A percentile compares a stretch with the other conserved stretches of the same genome.
These are phyloP conservation scores for Meyerozyma guilliermondii DNA, from an alignment of 1,139 yeast species.

Conservation along the genomic window DNA sequence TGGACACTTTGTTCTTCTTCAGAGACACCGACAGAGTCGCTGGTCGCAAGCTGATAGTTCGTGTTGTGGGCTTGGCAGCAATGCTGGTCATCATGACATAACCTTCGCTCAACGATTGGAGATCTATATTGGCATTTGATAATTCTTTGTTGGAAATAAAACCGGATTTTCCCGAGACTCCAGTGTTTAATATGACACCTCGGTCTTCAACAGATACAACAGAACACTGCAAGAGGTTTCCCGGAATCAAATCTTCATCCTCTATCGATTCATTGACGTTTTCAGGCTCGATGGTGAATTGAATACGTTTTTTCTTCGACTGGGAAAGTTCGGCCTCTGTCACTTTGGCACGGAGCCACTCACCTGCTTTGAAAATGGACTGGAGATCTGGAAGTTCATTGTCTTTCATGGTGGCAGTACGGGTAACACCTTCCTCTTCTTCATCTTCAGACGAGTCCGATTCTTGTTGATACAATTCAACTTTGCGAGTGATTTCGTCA, in stretches of 20 bases:
- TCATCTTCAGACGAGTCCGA: constrained; percentile 41
- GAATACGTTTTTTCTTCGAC: constrained; percentile 54
- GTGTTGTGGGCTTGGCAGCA: constrained; percentile 42
- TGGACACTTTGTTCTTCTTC: constrained; percentile 43
- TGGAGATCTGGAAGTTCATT: constrained; percentile 52
- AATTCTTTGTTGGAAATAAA: constrained; percentile 73
- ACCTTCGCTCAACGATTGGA: constrained; percentile 26
- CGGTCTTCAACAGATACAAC: constrained; percentile 85
- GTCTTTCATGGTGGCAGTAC: constrained; percentile 18
- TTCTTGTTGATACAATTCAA: constrained; percentile 46
- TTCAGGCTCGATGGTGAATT: constrained; percentile 71
- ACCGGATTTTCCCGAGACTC: constrained; percentile 53
- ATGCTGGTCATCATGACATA: constrained; percentile 49
- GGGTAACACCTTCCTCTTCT: constrained; percentile 33
- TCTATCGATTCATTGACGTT: constrained; percentile 58
- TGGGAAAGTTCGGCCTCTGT: constrained; percentile 33
- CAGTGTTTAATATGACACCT: constrained; percentile 75
- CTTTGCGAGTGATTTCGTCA: constrained; percentile 48
- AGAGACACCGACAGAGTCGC: constrained; percentile 17
- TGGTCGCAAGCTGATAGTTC: constrained; percentile 60
- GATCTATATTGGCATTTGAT: constrained; percentile 16
- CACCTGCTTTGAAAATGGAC: constrained; percentile 61
- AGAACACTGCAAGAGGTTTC: constrained; percentile 68
- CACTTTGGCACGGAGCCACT: constrained; percentile 81
- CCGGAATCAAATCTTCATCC: constrained; percentile 58